A percentile compares a stretch with the other conserved stretches of the same genome.
Evolutionary conservation across 2,329 filamentous ascomycete species (phyloP).

Genomic region (Fusarium buxicola): DNA sequence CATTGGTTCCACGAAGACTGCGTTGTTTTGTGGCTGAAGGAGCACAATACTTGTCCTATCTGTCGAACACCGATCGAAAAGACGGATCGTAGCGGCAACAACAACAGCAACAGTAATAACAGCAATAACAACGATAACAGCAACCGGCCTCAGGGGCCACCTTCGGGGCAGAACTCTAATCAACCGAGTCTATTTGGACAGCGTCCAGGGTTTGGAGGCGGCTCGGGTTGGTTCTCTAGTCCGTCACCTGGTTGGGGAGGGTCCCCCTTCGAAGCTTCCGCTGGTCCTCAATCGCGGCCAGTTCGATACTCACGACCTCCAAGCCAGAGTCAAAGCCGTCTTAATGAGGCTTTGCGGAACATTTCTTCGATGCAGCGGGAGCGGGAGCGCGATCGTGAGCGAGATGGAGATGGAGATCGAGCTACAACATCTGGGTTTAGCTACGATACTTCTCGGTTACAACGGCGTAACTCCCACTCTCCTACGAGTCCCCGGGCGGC

Average conservation of each 20-base stretch:
- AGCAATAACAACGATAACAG: conserved; percentile 21
- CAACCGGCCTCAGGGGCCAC: conserved; percentile 25
- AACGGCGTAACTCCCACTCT: conserved; percentile 54
- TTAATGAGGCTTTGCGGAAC: conserved; percentile 49
- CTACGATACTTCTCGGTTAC: conserved; percentile 51
- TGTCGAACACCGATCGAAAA: conserved; percentile 72
- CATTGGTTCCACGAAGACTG: conserved; percentile 95
- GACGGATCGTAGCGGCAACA: conserved; percentile 36
- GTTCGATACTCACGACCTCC: conserved; percentile 41
- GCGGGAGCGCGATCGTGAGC: conserved; percentile 40
- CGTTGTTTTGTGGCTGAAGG: conserved; percentile 83
- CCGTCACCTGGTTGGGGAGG: conserved; percentile 4
- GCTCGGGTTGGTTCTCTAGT: conserved; percentile 19
- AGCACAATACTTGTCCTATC: conserved; percentile 93
- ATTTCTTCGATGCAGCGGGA: conserved; percentile 47
- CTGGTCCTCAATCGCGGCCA: conserved; percentile 26
- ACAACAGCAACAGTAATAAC: conserved; percentile 25
- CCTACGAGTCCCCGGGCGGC: conserved; percentile 51
- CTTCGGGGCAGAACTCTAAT: conserved; percentile 20
- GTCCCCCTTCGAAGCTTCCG: conserved; percentile 1
- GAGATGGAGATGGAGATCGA: conserved; percentile 42
- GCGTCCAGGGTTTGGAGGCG: conserved; percentile 1
- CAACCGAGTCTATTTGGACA: conserved; percentile 22
- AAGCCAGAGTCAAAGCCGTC: conserved; percentile 44
- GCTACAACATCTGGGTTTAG: conserved; percentile 44